phyloP scores from a whole-genome alignment of 2,329 filamentous ascomycete genomes.

The Ophioceras dolichostomum region DNA sequence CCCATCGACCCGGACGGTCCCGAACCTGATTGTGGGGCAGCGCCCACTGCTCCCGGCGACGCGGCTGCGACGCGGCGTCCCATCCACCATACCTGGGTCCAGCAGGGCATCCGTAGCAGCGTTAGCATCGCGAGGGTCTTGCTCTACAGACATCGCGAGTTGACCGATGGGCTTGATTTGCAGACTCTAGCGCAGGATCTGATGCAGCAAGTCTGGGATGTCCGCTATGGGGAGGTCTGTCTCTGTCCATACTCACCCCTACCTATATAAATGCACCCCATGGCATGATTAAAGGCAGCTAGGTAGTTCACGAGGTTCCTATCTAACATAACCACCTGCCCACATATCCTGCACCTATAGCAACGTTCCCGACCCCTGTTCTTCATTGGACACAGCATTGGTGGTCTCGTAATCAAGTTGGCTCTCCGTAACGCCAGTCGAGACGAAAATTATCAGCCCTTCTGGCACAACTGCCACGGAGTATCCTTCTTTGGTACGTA shows the following conservation, averaged over 20 bases:
- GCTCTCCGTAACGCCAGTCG: constrained; percentile 36
- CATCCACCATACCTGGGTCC: too few species aligned
- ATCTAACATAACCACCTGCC: background rate
- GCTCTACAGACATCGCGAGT: constrained; percentile 35
- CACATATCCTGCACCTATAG: constrained; percentile 8
- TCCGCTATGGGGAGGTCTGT: constrained; percentile 13
- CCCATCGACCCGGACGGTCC: constrained; percentile 5
- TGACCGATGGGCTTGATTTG: constrained; percentile 28
- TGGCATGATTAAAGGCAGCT: too few species aligned
- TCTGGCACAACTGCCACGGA: constrained; percentile 45
- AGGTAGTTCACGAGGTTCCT: too few species aligned
- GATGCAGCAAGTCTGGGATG: constrained; percentile 25
- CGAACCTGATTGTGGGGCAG: background rate
- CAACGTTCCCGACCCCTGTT: constrained; percentile 36
- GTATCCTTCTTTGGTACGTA: constrained; percentile 43
- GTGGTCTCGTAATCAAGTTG: constrained; percentile 46
- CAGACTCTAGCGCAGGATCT: constrained; percentile 32
- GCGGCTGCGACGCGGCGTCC: too few species aligned
- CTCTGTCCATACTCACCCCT: too few species aligned
- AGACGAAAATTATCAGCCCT: constrained; percentile 22
- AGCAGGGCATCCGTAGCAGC: constrained; percentile 36
- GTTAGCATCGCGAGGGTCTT: constrained; percentile 35
- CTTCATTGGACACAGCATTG: constrained; percentile 49
- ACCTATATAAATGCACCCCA: too few species aligned
- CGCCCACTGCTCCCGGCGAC: background rate